Evolutionary conservation across 2,329 filamentous ascomycete species (phyloP).

Genomic region (Phialemoniopsis sp.): DNA sequence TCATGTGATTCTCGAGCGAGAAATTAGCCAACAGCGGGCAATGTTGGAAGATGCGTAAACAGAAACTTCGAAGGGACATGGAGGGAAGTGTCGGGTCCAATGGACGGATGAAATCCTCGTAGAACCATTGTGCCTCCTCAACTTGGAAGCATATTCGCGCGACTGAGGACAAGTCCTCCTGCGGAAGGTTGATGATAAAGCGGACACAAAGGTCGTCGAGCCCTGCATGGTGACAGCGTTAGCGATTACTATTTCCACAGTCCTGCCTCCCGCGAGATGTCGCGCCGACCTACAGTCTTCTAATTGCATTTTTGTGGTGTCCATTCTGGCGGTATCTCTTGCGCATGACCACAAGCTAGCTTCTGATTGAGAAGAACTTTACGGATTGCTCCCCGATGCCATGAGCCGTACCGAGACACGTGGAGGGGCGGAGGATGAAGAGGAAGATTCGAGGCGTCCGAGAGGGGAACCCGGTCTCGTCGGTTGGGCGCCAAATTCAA

Average conservation of each 20-base stretch:
- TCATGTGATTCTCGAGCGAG: conserved; percentile 70
- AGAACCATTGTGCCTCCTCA: conserved; percentile 99
- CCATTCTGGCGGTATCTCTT: conserved; percentile 60
- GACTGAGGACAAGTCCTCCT: conserved; percentile 84
- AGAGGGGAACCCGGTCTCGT: no score
- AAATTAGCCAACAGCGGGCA: conserved; percentile 84
- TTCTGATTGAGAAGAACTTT: no score
- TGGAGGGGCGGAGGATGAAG: no score
- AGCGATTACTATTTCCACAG: conserved; percentile 3
- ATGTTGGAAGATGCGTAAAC: conserved; percentile 86
- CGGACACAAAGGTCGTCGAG: conserved; percentile 96
- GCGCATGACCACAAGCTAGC: conserved; percentile 51
- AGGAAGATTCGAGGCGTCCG: no score
- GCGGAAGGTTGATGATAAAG: conserved; percentile 95
- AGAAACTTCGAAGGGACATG: conserved; percentile 81
- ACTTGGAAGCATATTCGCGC: conserved; percentile 97
- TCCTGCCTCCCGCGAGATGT: neutral
- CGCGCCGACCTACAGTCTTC: conserved; percentile 68
- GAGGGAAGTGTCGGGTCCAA: conserved; percentile 80
- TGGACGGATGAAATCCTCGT: conserved; percentile 97
- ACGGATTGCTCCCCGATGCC: no score
- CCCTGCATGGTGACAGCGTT: conserved; percentile 49
- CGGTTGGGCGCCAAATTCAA: no score
- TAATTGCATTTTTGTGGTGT: conserved; percentile 75
- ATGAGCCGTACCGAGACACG: no score